A percentile compares a stretch with the other conserved stretches of the same genome.
These are phyloP conservation scores for Diophrys appendiculata DNA, from an alignment of 73 alveolate species.

Conservation along the genomic window DNA sequence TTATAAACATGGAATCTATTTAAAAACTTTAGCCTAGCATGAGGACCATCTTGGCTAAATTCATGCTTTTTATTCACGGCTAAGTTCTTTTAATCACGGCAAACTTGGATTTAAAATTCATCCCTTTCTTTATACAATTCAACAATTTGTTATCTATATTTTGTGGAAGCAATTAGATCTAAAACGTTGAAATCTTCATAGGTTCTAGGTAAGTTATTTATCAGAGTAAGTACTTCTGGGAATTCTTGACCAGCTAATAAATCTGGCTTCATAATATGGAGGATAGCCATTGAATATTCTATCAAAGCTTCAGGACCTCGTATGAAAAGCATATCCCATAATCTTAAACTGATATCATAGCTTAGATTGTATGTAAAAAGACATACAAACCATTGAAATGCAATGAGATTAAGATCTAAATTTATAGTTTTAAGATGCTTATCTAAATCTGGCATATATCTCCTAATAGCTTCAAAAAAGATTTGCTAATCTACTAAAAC, in stretches of 20 bases:
- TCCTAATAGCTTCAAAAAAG: conserved; percentile 37
- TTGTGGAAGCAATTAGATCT: background rate
- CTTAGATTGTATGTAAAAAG: conserved; percentile 61
- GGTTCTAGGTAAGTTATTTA: background rate
- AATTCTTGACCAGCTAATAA: background rate
- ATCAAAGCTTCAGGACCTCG: conserved; percentile 32
- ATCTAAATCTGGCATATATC: conserved; percentile 32
- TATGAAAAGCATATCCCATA: conserved; percentile 60
- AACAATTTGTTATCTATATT: background rate
- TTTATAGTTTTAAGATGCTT: conserved; percentile 50
- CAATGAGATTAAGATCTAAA: conserved; percentile 58
- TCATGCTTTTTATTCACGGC: background rate
- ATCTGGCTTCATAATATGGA: conserved; percentile 22
- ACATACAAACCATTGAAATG: conserved; percentile 78
- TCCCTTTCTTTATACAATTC: background rate
- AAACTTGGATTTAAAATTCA: background rate
- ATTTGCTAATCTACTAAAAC: conserved; percentile 64
- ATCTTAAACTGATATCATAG: conserved; percentile 12
- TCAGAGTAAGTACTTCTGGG: background rate
- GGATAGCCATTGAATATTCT: conserved; percentile 29
- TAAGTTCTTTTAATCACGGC: background rate
- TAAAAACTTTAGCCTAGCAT: conserved; percentile 11
- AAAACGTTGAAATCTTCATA: background rate
- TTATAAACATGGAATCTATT: conserved; percentile 6
- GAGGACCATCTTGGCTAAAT: background rate